Base-by-base conservation (phyloP, 345 rosid species). In the Citrus reticulata region DNA sequence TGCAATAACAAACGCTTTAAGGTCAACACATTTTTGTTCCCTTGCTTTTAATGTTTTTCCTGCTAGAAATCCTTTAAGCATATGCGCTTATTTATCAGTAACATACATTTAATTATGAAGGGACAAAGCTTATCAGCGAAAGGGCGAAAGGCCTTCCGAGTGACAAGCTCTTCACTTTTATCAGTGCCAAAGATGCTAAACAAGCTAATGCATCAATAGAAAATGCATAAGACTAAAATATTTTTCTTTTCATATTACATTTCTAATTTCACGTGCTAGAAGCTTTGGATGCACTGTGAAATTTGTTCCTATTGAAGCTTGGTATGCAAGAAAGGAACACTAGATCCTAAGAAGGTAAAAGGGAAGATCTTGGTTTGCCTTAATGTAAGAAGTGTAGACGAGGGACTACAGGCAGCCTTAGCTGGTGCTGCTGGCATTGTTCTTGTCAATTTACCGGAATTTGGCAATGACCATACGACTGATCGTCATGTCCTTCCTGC, bases 381-480 rank as follows among this genome's bases (percentile, higher is more conserved):
- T 32, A 4, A 32, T 32, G 34, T 4, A 32, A 9, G 11, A 1
- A 85, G 91, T 46, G 91, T 90, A 0, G 90, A 87, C 54, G 87
- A 96, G 79, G 94, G 95, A 16, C 74, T 69, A 37, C 86, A 86
- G 40, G 93, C 91, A 30, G 83, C 84, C 29, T 74, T 84, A 70
- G 97, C 87, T 1, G 97, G 99, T 1, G 98, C 95, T 0, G 34
- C 80, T 0, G 97, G 97, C 35, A 89, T 94, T 95, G 85, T 96
- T 60, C 93, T 96, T 9, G 92, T 85, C 63, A 94, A 92, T 66
- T 57, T 67, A 64, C 64, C 72, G 49, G 19, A 20, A 4, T 54
- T 42, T 0, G 96, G 89, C 30, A 86, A 89, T 39, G 89, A 89
- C 62, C 73, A 88, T 61, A 19, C 29, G 1, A 83, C 91, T 1